phyloP scores from a whole-genome alignment of 192 early-diverging fungal species.

The Podila clonocystis region DNA sequence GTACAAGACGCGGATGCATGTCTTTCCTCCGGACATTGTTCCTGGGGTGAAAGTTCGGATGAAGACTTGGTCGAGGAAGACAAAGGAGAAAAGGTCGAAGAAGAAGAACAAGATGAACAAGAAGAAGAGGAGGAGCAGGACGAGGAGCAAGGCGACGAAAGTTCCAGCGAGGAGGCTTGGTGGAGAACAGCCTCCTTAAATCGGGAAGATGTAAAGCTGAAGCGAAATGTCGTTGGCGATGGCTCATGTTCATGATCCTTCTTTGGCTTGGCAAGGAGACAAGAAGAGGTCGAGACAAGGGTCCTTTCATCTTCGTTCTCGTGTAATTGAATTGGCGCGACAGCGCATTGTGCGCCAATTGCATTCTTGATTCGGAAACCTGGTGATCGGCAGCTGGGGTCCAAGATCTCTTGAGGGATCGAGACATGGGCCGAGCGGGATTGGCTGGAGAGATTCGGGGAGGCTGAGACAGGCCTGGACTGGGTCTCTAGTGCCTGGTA shows the following conservation, averaged over 20 bases:
- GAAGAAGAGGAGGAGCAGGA: no score
- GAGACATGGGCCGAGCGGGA: constrained; percentile 5
- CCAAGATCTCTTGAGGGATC: constrained; percentile 47
- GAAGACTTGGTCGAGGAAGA: no score
- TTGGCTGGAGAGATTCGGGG: background rate
- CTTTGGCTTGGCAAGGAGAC: background rate
- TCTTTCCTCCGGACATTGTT: no score
- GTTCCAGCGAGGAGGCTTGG: background rate
- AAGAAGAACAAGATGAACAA: background rate
- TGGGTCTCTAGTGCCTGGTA: constrained; percentile 1
- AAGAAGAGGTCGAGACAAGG: background rate
- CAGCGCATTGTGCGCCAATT: background rate
- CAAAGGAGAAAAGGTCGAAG: background rate
- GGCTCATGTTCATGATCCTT: background rate
- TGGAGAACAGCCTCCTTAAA: constrained; percentile 27
- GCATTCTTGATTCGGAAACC: constrained; percentile 34
- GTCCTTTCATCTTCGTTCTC: background rate
- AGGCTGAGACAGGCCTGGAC: background rate
- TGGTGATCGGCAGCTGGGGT: constrained; percentile 31
- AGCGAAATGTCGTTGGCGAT: constrained; percentile 10
- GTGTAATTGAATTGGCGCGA: background rate
- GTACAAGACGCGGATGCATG: no score
- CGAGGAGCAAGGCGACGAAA: background rate
- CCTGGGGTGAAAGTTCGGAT: no score
- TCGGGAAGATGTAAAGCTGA: constrained; percentile 43